Evolutionary conservation across 371 early-diverging fungal genomes (phyloP).

Genomic region (Mucor velutinosus): DNA sequence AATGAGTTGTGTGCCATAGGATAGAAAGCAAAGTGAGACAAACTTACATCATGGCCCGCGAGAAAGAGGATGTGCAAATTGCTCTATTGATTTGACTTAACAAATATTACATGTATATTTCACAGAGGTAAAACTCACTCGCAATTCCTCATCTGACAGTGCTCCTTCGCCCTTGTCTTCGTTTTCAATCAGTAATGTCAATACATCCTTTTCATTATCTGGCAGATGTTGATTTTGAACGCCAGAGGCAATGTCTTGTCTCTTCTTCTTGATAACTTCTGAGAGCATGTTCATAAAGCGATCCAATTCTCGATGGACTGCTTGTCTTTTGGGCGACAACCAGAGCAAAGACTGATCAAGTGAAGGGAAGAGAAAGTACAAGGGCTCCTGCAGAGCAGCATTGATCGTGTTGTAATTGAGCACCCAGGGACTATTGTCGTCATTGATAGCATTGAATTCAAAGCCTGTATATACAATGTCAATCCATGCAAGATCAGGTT

Average conservation of each 20-base stretch:
- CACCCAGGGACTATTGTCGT: constrained; percentile 28
- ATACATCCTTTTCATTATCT: constrained; percentile 21
- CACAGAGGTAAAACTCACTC: neutral
- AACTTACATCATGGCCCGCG: constrained; percentile 8
- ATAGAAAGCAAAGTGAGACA: neutral
- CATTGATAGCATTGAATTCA: constrained; percentile 32
- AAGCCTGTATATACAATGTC: constrained; percentile 21
- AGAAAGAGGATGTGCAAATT: constrained; percentile 4
- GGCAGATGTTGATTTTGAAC: constrained; percentile 2
- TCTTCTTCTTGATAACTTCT: constrained; percentile 11
- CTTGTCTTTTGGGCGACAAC: constrained; percentile 18
- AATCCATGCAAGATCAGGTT: neutral
- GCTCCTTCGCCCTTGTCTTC: constrained; percentile 12
- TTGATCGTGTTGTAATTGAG: constrained; percentile 30
- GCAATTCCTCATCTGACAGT: constrained; percentile 11
- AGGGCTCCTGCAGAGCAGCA: constrained; percentile 24
- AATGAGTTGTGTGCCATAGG: neutral
- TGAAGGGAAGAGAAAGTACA: constrained; percentile 50
- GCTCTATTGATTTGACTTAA: neutral
- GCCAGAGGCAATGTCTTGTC: neutral
- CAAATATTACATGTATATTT: neutral
- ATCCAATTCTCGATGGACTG: constrained; percentile 8
- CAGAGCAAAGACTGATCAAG: constrained; percentile 33
- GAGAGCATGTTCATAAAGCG: constrained; percentile 14
- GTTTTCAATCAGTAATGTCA: constrained; percentile 22